Evolutionary conservation across 139 green algal species (phyloP).

Genomic region (Chlorella sp.): DNA sequence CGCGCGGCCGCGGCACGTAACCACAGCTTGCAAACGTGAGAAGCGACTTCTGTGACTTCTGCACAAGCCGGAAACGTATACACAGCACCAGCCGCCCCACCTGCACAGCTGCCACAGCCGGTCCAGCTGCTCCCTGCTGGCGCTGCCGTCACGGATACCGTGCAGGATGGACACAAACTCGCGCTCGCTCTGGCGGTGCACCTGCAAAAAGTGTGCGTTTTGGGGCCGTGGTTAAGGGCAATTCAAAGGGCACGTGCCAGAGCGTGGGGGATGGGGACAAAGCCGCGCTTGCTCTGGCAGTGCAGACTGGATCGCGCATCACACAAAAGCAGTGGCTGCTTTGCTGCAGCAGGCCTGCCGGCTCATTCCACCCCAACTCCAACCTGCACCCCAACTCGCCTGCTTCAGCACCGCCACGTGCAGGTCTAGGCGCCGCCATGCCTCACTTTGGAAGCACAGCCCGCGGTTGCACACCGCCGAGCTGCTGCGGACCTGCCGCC

Average conservation of each 20-base stretch:
- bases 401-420: conserved; percentile 6
- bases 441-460: not conserved
- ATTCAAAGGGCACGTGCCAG: not conserved
- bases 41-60: no score
- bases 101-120: conserved; percentile 4
- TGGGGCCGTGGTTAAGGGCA: not conserved
- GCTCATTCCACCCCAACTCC: not conserved
- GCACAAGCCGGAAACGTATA: no score
- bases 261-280: not conserved
- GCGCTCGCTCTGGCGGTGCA: not conserved
- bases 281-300: no score
- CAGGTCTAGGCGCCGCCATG: not conserved
- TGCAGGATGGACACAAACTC: conserved; percentile 1
- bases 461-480: conserved; percentile 5
- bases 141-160: not conserved
- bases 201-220: not conserved
- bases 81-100: not conserved
- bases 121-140: not conserved
- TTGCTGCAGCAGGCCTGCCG: no score
- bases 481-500: not conserved
- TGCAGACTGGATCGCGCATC: not conserved
- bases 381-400: not conserved
- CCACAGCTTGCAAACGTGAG: no score
- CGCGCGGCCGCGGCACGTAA: no score
- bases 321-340: no score